Percentiles rank a stretch among this genome's conserved stretches.
Evolutionary conservation across 202 grass and related monocot genomes (phyloP).

Genomic region (Setaria italica): DNA sequence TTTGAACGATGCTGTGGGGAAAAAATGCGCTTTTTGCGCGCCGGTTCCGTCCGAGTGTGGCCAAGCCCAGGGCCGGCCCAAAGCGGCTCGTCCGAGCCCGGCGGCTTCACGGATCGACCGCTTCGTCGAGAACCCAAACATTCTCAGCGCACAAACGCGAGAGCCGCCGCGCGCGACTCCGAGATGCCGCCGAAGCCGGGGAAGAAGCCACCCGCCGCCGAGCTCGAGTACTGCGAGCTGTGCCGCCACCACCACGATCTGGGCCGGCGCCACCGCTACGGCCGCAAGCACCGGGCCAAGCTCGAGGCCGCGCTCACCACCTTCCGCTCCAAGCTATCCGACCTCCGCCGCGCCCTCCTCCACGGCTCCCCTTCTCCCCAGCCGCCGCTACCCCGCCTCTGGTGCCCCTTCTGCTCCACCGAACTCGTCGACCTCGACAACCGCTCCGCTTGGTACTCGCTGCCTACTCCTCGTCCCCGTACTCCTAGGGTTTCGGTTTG

Average conservation of each 20-base stretch:
- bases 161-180: background rate
- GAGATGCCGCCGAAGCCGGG: conserved; percentile 46
- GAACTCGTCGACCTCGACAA: conserved; percentile 62
- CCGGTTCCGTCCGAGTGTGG: background rate
- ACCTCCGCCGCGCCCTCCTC: conserved; percentile 62
- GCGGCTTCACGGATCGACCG: background rate
- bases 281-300: conserved; percentile 48
- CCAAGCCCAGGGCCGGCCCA: background rate
- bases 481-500: conserved; percentile 42
- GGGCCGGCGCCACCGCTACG: conserved; percentile 81
- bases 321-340: conserved; percentile 71
- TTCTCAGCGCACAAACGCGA: background rate
- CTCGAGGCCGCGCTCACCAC: conserved; percentile 57
- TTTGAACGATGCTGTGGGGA: too few relatives aligned
- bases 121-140: background rate
- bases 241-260: conserved; percentile 83
- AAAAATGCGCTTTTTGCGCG: background rate
- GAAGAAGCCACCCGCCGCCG: conserved; percentile 3
- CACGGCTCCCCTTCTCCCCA: conserved; percentile 36
- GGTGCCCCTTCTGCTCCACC: conserved; percentile 76
- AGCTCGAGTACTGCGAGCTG: conserved; percentile 79
- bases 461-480: background rate
- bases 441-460: conserved; percentile 65
- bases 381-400: conserved; percentile 46
- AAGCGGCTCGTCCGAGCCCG: background rate